phyloP scores from a whole-genome alignment of 1,284 basidiomycete species.

The Cutaneotrichosporon cyanovorans region DNA sequence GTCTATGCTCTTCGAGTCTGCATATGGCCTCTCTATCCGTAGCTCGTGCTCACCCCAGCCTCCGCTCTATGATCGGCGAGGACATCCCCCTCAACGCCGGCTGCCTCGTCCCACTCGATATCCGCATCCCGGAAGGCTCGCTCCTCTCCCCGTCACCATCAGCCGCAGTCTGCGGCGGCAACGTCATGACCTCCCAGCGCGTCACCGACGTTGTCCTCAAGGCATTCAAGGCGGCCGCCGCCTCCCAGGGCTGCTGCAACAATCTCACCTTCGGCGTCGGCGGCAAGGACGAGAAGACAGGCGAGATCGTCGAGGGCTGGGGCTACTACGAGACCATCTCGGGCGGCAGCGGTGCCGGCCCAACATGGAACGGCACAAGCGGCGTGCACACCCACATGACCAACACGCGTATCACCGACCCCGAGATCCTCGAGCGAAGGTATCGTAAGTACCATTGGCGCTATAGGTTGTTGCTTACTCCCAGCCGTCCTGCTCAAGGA shows the following conservation, averaged over 20 bases:
- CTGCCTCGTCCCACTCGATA: conserved; percentile 58
- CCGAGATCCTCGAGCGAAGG: conserved; percentile 46
- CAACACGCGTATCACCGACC: conserved; percentile 84
- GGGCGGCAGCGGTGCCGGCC: conserved; percentile 86
- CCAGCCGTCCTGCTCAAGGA: conserved; percentile 68
- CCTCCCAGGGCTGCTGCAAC: conserved; percentile 71
- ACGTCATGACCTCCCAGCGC: conserved; percentile 65
- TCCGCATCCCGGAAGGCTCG: conserved; percentile 72
- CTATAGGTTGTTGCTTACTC: no score
- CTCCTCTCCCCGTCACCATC: conserved; percentile 73
- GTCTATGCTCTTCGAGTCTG: no score
- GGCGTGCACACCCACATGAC: conserved; percentile 58
- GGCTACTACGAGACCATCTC: conserved; percentile 50
- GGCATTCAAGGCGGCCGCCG: conserved; percentile 86
- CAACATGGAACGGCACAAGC: conserved; percentile 79
- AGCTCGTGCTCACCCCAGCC: conserved; percentile 31
- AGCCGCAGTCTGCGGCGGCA: conserved; percentile 84
- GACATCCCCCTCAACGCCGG: conserved; percentile 94
- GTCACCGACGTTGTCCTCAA: conserved; percentile 91
- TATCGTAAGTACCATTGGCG: conserved; percentile 52
- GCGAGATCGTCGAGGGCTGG: conserved; percentile 6
- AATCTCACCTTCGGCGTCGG: conserved; percentile 47
- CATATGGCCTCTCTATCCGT: no score
- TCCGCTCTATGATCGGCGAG: conserved; percentile 28
- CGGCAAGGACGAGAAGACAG: conserved; percentile 4